These are phyloP conservation scores for Heliamphora exappendiculata DNA, from an alignment of 148 eudicot genomes.

Conservation along the genomic window DNA sequence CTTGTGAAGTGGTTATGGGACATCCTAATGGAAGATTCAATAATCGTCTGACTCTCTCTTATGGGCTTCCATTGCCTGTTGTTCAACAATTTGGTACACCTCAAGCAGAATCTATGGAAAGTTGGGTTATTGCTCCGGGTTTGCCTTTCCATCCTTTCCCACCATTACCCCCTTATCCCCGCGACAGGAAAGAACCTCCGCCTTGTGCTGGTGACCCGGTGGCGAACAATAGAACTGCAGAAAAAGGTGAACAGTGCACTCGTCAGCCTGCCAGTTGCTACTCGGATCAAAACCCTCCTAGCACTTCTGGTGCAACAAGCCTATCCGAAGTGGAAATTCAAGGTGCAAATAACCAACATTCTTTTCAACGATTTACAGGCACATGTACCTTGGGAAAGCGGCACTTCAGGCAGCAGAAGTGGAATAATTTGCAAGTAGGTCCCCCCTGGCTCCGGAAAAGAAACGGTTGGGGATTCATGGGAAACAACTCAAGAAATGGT, in stretches of 20 bases:
- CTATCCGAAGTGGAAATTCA: slow-evolving; percentile 9
- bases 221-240: slow-evolving; percentile 6
- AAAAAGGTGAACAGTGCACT: slow-evolving; percentile 16
- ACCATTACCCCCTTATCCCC: slow-evolving; percentile 65
- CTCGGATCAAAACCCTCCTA: slow-evolving; percentile 32
- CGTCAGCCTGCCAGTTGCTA: neutral
- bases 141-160: slow-evolving; percentile 78
- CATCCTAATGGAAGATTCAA: slow-evolving; percentile 44
- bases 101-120: slow-evolving; percentile 25
- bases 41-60: slow-evolving; percentile 48
- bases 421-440: slow-evolving; percentile 28
- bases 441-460: slow-evolving; percentile 54
- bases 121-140: slow-evolving; percentile 71
- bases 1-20: slow-evolving; percentile 33
- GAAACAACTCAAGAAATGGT: slow-evolving; percentile 36
- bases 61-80: slow-evolving; percentile 54
- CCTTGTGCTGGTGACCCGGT: slow-evolving; percentile 13
- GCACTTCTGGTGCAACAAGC: slow-evolving; percentile 26
- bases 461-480: slow-evolving; percentile 36
- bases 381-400: slow-evolving; percentile 37
- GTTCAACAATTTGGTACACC: slow-evolving; percentile 51
- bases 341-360: slow-evolving; percentile 21
- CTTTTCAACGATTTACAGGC: slow-evolving; percentile 24
- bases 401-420: slow-evolving; percentile 49
- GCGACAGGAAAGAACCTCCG: slow-evolving; percentile 14